A percentile compares a stretch with the other conserved stretches of the same genome.
phyloP scores from a whole-genome alignment of 352 stramenopile species.

The Aphanomyces astaci region DNA sequence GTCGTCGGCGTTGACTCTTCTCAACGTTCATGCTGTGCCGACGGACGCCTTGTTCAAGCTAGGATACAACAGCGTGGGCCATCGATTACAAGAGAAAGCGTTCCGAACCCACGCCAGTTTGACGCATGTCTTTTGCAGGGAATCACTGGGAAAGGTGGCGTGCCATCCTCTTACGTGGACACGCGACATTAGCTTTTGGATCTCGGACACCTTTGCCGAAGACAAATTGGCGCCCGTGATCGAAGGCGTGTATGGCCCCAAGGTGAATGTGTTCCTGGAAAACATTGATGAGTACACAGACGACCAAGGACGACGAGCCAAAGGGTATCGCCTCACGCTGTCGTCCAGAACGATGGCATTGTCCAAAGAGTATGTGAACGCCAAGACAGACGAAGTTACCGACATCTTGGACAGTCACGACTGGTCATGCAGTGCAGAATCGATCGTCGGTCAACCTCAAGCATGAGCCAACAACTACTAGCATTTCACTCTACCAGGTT shows the following conservation, averaged over 20 bases:
- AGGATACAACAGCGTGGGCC: conserved; percentile 76
- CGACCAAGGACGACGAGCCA: conserved; percentile 36
- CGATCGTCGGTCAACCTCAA: not conserved
- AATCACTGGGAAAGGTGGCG: conserved; percentile 34
- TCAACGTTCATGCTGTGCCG: conserved; percentile 54
- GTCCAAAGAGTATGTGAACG: conserved; percentile 22
- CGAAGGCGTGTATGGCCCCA: conserved; percentile 37
- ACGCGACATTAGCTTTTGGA: conserved; percentile 72
- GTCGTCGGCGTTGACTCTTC: conserved; percentile 41
- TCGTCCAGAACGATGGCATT: conserved; percentile 16
- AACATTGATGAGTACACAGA: conserved; percentile 59
- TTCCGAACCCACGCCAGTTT: conserved; percentile 66
- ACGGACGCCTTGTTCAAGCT: conserved; percentile 45
- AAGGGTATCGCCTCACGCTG: conserved; percentile 47
- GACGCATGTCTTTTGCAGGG: conserved; percentile 58
- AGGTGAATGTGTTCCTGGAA: conserved; percentile 32
- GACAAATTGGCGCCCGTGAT: conserved; percentile 38
- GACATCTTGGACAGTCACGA: conserved; percentile 10
- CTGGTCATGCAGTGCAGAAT: not conserved
- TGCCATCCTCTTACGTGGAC: conserved; percentile 53
- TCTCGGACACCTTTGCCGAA: conserved; percentile 52
- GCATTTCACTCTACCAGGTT: no score
- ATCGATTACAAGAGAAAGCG: conserved; percentile 60
- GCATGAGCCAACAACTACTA: no score
- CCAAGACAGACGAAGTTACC: conserved; percentile 14